Evolutionary conservation across 192 early-diverging fungal species (phyloP), one percentile per base, ranked within the genome.

Genomic region (Thoreauomyces humboldtii): DNA sequence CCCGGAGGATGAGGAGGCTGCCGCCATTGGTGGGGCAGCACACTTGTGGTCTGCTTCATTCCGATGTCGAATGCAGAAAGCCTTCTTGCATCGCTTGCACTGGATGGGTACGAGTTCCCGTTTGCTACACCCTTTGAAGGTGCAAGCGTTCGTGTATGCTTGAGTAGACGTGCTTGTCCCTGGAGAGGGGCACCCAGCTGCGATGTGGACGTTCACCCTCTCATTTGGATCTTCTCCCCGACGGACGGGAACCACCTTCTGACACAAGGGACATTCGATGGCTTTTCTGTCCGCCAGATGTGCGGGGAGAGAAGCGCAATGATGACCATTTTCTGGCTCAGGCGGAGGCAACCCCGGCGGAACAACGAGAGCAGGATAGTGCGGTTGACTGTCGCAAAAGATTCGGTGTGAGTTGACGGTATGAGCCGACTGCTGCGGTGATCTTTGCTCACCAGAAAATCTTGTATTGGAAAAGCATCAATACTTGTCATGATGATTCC

Each of bases 1-100:
- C n/a, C n/a, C n/a, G n/a, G n/a, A n/a, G n/a, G n/a, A n/a, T n/a
- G n/a, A n/a, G n/a, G n/a, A n/a, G n/a, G n/a, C n/a, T n/a, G n/a
- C n/a, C n/a, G n/a, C n/a, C n/a, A n/a, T n/a, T n/a, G n/a, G n/a
- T 4, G 6, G 27, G 3, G 50, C 50, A 4, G 50, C 2, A 54
- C 92, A 93, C 7, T 79, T 62, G 65, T 94, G 92, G 48, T 89
- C 89, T 27, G 70, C 17, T 28, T 52, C 59, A 37, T 88, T 71
- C 27, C 91, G 83, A 75, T 94, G 92, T 61, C 87, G 87, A 45
- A 94, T 74, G 71, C 92, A 94, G 61, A 82, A 92, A 32, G 75
- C 76, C 27, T 77, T 63, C 19, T 72, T 59, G 70, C 92, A 94
- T 9, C 65, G 70, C 19, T 79, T 63, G 71, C 92, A 94, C 32